Evolutionary conservation across 768 basidiomycete genomes (phyloP), one percentile per base, ranked within the genome.

Genomic region (Boletus pseudopeckii): DNA sequence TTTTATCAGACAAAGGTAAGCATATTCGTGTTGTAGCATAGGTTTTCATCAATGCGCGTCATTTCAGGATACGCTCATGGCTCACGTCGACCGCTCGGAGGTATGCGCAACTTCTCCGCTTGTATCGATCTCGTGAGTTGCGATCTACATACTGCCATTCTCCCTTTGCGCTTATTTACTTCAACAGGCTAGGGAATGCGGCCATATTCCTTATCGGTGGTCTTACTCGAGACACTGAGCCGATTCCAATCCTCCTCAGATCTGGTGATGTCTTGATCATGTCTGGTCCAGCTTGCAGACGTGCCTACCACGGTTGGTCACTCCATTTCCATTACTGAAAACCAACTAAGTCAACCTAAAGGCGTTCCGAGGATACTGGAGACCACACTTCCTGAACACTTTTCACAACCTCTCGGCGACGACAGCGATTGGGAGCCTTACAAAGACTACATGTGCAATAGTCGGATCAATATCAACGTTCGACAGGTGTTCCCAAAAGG

Each of bases 61-160:
- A 26, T 47, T 26, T 18, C n/a, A 56, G 81, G 94, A 98, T 58
- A 91, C 93, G 0, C 81, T 99, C 18, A 98, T 98, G 88, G 96
- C 83, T 0, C 96, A 99, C 68, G 92, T 97, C n/a, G 96, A 99
- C 70, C 88, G 91, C 18, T 93, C 95, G 20, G 96, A 99, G 72
- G 79, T 96, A 9, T 96, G 94, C 61, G 85, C 92, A 2, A 91
- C 91, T 5, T 86, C 92, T 0, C 96, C 96, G 0, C 79, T 99
- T 0, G 91, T 98, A 6, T 97, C 93, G 0, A 85, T 99, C 46
- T 97, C 94, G 94, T 95, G 59, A 62, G 88, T 70, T 44, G 43
- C 45, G 17, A 44, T 28, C 18, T n/a, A 17, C 33, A 10, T 15
- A 9, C 17, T 13, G 17, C 20, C 46, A 11, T 17, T 36, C 18